Conservation (phyloP, 106 monocot genomes). For the Platanthera guangdongensis region DNA sequence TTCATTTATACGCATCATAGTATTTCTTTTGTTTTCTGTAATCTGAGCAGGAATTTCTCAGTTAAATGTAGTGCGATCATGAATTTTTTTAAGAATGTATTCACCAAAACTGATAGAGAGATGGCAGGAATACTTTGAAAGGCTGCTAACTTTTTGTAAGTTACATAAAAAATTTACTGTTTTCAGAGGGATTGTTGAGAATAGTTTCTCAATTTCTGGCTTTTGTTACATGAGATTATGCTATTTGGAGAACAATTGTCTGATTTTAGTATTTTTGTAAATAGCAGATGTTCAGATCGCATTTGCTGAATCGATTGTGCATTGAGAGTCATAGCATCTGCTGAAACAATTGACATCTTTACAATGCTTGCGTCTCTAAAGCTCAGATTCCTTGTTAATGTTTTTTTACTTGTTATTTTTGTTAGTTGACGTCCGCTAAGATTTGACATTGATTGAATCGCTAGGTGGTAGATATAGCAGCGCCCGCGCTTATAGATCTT, state of each 20-base stretch:
- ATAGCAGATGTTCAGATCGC: not conserved
- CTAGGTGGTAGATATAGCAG: slow-evolving; percentile 77
- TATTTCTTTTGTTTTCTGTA: not conserved
- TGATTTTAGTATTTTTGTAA: not conserved
- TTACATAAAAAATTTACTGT: not conserved
- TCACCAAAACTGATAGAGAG: not conserved
- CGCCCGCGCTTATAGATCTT: slow-evolving; percentile 50
- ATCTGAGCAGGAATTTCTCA: not conserved
- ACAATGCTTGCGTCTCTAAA: not conserved
- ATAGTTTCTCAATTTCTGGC: not conserved
- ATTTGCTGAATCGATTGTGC: not conserved
- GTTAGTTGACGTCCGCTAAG: not conserved
- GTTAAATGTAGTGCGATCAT: not conserved
- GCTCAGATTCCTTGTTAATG: not conserved
- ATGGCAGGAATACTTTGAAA: not conserved
- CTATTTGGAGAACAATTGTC: not conserved
- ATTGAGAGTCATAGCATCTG: not conserved
- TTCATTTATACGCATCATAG: not conserved
- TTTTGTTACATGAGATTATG: not conserved
- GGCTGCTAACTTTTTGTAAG: not conserved
- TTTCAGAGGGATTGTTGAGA: not conserved
- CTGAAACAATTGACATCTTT: not conserved
- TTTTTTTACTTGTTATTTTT: not conserved
- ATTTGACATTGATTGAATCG: not conserved
- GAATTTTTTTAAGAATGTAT: not conserved